Conservation (phyloP, 345 rosid genomes). For the Moricandia arvensis region DNA sequence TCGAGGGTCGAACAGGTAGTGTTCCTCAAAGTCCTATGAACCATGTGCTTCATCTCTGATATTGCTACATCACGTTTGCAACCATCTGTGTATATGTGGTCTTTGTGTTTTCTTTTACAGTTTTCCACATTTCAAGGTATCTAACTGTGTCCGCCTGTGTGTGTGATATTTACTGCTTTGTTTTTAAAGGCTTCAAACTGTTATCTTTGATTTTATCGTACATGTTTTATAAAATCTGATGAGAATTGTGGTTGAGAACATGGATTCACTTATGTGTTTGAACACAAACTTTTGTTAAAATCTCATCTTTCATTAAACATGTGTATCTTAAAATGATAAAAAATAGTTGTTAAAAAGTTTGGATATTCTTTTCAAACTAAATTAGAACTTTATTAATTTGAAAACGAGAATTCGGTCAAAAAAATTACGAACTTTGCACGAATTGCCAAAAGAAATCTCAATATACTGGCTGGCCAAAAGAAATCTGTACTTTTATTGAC, state of each 20-base stretch:
- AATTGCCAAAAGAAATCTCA: too few relatives aligned
- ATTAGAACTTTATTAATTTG: too few relatives aligned
- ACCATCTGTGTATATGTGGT: not conserved
- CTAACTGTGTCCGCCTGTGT: not conserved
- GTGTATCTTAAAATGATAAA: not conserved
- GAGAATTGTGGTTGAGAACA: not conserved
- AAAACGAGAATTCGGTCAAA: too few relatives aligned
- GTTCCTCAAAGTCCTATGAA: slow-evolving; percentile 53
- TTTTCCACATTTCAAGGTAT: too few relatives aligned
- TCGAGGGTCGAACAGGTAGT: too few relatives aligned
- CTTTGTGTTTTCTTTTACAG: slow-evolving; percentile 3
- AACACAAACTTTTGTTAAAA: not conserved
- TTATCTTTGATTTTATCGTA: not conserved
- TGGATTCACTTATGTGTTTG: not conserved
- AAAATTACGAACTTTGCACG: too few relatives aligned
- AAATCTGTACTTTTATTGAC: too few relatives aligned
- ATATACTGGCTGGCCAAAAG: too few relatives aligned
- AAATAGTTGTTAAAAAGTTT: too few relatives aligned
- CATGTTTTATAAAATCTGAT: not conserved
- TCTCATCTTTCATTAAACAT: not conserved
- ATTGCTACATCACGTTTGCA: not conserved
- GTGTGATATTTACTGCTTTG: not conserved
- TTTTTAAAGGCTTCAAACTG: not conserved
- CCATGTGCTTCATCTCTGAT: slow-evolving; percentile 17
- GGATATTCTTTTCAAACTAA: too few relatives aligned